Evolutionary conservation across 345 rosid genomes (phyloP), one percentile per base, ranked within the genome.

Genomic region (Corymbia maculata): DNA sequence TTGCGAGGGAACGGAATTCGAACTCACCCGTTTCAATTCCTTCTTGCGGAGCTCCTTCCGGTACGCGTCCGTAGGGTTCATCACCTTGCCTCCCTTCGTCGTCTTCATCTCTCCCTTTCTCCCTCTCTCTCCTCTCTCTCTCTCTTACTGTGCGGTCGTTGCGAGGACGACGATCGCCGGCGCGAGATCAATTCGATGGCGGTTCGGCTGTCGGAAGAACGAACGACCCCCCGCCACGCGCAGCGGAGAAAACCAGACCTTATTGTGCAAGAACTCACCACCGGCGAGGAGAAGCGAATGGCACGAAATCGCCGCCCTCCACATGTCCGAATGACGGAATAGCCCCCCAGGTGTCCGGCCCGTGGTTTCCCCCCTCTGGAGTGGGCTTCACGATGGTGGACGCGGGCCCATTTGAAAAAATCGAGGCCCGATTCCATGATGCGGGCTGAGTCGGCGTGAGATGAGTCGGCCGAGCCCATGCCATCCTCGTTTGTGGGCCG

Each of bases 21-120:
- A 55, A 93, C 49, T 50, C 79, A 89, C 99, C 94, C 99, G 95
- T 92, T 96, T 98, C 85, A 98, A 92, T 90, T 98, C 99, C 89
- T 94, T 95, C 93, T 97, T 98, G 45, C 99, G 99, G 59, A 94
- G 94, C 96, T 98, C 96, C 92, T 98, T 98, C 57, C 99, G 99
- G 86, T 96, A 98, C 53, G 99, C 99, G 86, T 98, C 99, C 85
- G 99, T 98, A 89, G 99, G 99, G 94, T 98, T 98, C 99, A 98
- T 97, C 88, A 97, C 98, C 90, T 98, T 97, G 89, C 99, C 99
- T 91, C 99, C 99, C 89, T 97, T 98, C 32, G 99, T 97, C 89
- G 99, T 98, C 98, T 98, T 98, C 99, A 98, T 97, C 91, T 68
- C 82, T 11, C 53, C 15, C 55, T 36, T 85, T 22, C 59, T 0